A percentile compares a stretch with the other conserved stretches of the same genome.
Conservation (phyloP, 345 rosid genomes). For the Arabis hirsuta region DNA sequence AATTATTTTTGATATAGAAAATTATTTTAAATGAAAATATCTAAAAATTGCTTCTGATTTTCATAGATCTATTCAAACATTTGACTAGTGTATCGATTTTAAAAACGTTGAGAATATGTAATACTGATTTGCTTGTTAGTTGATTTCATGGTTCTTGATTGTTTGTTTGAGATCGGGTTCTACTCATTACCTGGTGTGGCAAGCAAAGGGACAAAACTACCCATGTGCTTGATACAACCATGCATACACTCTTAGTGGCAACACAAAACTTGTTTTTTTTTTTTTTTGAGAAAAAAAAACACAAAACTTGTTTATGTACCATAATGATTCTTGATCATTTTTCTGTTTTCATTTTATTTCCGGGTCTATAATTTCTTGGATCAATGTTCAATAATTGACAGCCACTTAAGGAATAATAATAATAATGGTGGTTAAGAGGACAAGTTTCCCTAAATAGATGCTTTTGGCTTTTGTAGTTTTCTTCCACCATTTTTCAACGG, state of each 20-base stretch:
- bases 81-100: not conserved
- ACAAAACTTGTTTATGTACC: constrained; percentile 10
- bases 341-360: constrained; percentile 5
- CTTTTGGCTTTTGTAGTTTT: not conserved
- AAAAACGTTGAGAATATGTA: not conserved
- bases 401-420: not conserved
- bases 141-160: not conserved
- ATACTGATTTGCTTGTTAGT: not conserved
- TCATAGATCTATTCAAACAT: no score
- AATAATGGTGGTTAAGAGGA: constrained; percentile 22
- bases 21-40: no score
- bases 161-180: not conserved
- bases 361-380: constrained; percentile 1
- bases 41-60: no score
- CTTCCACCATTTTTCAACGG: not conserved
- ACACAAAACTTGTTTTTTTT: constrained; percentile 19
- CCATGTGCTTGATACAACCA: constrained; percentile 32
- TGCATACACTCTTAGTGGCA: constrained; percentile 20
- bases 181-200: not conserved
- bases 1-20: no score
- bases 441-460: constrained; percentile 5
- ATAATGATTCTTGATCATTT: constrained; percentile 14
- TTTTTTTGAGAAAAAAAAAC: no score
- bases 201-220: constrained; percentile 30
- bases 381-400: constrained; percentile 22